These are phyloP conservation scores for Eucalyptus pumila DNA, from an alignment of 345 rosid genomes.

Conservation along the genomic window DNA sequence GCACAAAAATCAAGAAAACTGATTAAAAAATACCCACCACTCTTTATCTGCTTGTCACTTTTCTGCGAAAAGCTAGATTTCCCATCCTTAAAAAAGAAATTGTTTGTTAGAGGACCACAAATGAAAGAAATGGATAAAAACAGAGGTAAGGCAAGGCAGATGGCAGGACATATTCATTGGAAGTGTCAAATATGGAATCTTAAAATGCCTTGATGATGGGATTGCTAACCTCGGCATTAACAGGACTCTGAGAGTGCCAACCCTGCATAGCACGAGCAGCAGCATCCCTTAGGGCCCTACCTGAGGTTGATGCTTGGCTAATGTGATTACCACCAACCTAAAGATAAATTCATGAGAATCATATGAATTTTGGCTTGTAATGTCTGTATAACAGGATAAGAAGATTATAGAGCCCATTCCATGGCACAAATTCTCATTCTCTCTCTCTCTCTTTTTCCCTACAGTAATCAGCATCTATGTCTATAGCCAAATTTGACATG, in stretches of 20 bases:
- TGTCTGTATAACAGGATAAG: not conserved
- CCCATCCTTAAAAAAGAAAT: conserved; percentile 22
- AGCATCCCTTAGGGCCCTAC: conserved; percentile 58
- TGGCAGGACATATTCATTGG: not conserved
- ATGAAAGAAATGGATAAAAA: not conserved
- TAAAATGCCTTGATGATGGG: conserved; percentile 13
- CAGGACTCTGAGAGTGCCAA: conserved; percentile 56
- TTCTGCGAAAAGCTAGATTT: conserved; percentile 23
- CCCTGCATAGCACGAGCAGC: conserved; percentile 74
- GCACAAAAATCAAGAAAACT: not conserved
- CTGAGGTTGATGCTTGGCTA: conserved; percentile 34
- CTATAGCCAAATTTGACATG: not conserved
- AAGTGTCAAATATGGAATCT: not conserved
- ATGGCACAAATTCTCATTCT: not conserved
- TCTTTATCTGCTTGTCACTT: conserved; percentile 40
- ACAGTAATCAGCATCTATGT: not conserved
- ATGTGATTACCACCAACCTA: conserved; percentile 10
- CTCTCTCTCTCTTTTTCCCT: not conserved
- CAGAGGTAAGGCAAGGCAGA: not conserved
- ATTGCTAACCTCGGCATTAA: conserved; percentile 51
- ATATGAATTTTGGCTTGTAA: not conserved
- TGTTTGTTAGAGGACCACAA: not conserved
- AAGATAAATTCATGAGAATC: not conserved
- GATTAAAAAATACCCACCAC: conserved; percentile 15
- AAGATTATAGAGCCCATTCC: not conserved